Conservation (phyloP, 176 grass and related monocot species). For the Ampelocalamus luodianensis region DNA sequence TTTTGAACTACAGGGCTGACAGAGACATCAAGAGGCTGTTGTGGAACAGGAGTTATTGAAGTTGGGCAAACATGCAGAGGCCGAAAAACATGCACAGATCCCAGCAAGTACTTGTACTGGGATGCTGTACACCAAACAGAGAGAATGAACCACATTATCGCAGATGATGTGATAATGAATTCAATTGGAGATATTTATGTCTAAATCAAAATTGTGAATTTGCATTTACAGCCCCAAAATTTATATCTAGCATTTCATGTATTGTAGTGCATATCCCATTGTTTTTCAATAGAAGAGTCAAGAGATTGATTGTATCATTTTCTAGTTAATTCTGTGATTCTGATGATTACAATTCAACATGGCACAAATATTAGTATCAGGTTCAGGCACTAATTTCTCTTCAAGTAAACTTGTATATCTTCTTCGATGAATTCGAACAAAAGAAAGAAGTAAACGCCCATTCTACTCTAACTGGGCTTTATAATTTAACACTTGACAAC, state of each 20-base stretch:
- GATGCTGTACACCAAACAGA: slow-evolving; percentile 79
- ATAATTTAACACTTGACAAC: neutral
- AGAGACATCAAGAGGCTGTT: slow-evolving; percentile 68
- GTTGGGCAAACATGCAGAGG: slow-evolving; percentile 67
- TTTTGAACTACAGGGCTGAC: slow-evolving; percentile 46
- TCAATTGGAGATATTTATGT: slow-evolving; percentile 45
- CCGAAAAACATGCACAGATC: slow-evolving; percentile 58
- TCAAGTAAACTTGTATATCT: neutral
- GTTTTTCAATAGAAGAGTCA: neutral
- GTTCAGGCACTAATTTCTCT: neutral
- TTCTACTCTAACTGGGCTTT: neutral
- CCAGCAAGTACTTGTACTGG: slow-evolving; percentile 70
- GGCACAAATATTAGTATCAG: neutral
- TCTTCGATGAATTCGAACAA: neutral
- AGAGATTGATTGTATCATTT: neutral
- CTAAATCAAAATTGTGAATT: slow-evolving; percentile 26
- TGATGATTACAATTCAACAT: slow-evolving; percentile 3
- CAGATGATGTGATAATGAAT: slow-evolving; percentile 41
- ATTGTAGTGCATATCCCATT: neutral
- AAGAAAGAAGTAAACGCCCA: neutral
- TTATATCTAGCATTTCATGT: slow-evolving; percentile 9
- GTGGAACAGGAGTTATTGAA: slow-evolving; percentile 67
- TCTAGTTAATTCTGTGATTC: neutral
- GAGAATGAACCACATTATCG: slow-evolving; percentile 66
- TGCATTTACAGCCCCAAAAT: neutral